These are phyloP conservation scores for Chalara sp. DNA, from an alignment of 2,329 filamentous ascomycete genomes.

Conservation along the genomic window DNA sequence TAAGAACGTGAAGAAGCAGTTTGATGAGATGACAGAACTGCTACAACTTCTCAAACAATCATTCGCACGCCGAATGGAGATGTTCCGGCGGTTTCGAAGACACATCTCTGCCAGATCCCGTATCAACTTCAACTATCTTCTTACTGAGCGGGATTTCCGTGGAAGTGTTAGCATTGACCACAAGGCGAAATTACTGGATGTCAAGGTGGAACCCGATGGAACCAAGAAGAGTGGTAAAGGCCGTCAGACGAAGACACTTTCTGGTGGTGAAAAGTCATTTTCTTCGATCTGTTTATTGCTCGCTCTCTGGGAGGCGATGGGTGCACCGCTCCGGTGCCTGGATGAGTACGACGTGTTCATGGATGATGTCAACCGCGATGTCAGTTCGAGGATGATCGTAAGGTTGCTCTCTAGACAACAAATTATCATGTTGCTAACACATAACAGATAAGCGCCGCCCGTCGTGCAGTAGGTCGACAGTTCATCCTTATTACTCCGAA, in stretches of 20 bases:
- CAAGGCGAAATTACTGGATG: slow-evolving; percentile 62
- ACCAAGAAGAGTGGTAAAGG: slow-evolving; percentile 64
- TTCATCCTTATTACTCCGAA: slow-evolving; percentile 97
- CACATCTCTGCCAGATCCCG: slow-evolving; percentile 82
- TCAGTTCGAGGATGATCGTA: slow-evolving; percentile 90
- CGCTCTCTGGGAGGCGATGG: slow-evolving; percentile 96
- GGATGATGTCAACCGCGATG: slow-evolving; percentile 91
- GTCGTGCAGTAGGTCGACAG: slow-evolving; percentile 81
- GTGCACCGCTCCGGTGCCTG: slow-evolving; percentile 85
- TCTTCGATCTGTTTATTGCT: slow-evolving; percentile 91
- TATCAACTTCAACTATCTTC: slow-evolving; percentile 78
- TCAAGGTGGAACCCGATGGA: slow-evolving; percentile 67
- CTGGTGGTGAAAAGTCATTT: slow-evolving; percentile 95
- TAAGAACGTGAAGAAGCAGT: slow-evolving; percentile 36
- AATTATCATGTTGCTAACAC: slow-evolving; percentile 16
- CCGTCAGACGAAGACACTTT: slow-evolving; percentile 83
- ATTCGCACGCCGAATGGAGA: slow-evolving; percentile 60
- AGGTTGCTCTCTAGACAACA: slow-evolving; percentile 29
- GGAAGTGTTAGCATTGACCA: slow-evolving; percentile 78
- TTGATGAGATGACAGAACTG: slow-evolving; percentile 37
- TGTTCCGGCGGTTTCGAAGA: slow-evolving; percentile 77
- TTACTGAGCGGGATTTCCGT: slow-evolving; percentile 84
- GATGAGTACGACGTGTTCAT: slow-evolving; percentile 99
- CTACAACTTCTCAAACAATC: slow-evolving; percentile 45
- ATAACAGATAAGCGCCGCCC: slow-evolving; percentile 68